Base-by-base conservation (phyloP, 768 basidiomycete genomes). In the Termitomyces sp. region DNA sequence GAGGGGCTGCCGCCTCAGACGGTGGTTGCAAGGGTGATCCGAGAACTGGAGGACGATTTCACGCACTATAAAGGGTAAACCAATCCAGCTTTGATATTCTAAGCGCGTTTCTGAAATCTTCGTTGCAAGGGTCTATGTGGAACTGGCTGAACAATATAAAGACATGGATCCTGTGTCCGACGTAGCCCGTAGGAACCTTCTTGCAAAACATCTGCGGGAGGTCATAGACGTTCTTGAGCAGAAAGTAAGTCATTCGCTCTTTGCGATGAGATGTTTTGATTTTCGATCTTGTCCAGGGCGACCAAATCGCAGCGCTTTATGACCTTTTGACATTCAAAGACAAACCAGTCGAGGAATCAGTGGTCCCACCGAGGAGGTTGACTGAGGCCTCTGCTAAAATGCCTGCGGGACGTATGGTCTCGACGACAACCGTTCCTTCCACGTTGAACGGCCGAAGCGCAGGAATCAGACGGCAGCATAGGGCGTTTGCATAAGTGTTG, bases 21-120 rank as follows among this genome's bases (percentile, higher is more conserved):
- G 0, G 85, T 96, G 12, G 82, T 97, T 4, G 82, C 86, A 34
- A 80, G 91, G 4, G 93, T 97, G 11, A 76, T 98, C 36, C 72
- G 89, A 62, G 94, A 96, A 73, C 79, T 99, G 8, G 96, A 98
- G 71, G 94, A 94, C 63, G 96, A 99, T 70, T 98, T 98, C 69
- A 85, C 85, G 40, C 93, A 94, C 74, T 96, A 96, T 73, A 97
- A 94, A 75, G 87, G 89, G 97, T 98, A 65, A 34, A 86, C 77
- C 29, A 37, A 40, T 60, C 51, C 50, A 42, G 46, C n/a, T 59
- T 49, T 42, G 43, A 32, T 56, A 20, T 50, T 55, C 29, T 61
- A 49, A 29, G n/a, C 46, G 46, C 59, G 54, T 20, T 51, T 29
- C 37, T 57, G 38, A 62, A 59, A 59, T 60, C 47, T 38, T 17